These are phyloP conservation scores for Setaria viridis DNA, from an alignment of 202 grass and related monocot genomes.

Conservation along the genomic window DNA sequence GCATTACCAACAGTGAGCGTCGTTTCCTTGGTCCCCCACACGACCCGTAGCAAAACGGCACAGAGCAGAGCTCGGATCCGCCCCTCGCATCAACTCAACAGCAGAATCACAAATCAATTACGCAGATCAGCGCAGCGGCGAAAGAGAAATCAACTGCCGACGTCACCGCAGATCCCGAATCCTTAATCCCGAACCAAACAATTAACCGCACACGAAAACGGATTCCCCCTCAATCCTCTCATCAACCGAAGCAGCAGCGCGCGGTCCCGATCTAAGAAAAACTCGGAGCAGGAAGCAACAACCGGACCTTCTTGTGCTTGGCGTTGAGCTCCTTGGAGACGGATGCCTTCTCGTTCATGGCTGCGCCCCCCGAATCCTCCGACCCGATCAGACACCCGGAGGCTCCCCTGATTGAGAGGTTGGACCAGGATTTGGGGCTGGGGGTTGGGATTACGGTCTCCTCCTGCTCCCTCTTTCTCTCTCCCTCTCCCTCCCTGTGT, in stretches of 20 bases:
- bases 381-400: slow-evolving; percentile 8
- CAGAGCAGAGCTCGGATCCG: slow-evolving; percentile 42
- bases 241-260: background rate
- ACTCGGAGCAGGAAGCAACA: background rate
- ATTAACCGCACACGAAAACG: background rate
- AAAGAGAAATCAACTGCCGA: background rate
- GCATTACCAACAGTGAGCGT: background rate
- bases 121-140: slow-evolving; percentile 2
- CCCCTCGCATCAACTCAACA: background rate
- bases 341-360: slow-evolving; percentile 92
- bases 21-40: background rate
- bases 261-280: slow-evolving; percentile 33
- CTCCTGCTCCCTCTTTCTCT: slow-evolving; percentile 7
- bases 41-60: background rate
- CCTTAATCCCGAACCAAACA: background rate
- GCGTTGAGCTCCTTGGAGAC: slow-evolving; percentile 97
- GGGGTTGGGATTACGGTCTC: background rate
- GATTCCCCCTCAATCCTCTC: background rate
- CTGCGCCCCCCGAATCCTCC: slow-evolving; percentile 44
- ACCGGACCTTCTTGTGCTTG: slow-evolving; percentile 82
- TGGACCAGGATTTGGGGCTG: background rate
- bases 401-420: background rate
- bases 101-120: background rate
- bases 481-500: slow-evolving; percentile 37
- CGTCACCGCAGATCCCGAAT: slow-evolving; percentile 42